Percentiles rank a stretch among this genome's conserved stretches.
These are phyloP conservation scores for Meira nashicola DNA, from an alignment of 1,284 basidiomycete species.

Conservation along the genomic window DNA sequence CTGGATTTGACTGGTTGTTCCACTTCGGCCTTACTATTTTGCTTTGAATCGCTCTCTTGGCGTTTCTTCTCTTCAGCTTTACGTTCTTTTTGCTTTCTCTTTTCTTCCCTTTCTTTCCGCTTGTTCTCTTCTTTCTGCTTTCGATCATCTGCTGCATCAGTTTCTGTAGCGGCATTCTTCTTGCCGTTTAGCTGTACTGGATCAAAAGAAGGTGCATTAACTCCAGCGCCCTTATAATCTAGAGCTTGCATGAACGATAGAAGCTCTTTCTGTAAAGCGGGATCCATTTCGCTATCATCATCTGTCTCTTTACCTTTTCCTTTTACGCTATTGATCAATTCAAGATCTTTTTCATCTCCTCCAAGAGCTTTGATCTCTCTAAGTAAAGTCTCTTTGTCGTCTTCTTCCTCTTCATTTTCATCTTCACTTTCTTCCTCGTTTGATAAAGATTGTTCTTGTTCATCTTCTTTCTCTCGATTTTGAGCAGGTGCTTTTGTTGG, in stretches of 20 bases:
- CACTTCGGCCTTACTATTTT: background rate
- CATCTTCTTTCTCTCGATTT: background rate
- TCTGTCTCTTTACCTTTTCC: conserved; percentile 10
- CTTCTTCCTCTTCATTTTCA: background rate
- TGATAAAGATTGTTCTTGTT: background rate
- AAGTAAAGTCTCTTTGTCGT: conserved; percentile 10
- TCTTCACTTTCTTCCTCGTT: background rate
- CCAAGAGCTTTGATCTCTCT: conserved; percentile 11
- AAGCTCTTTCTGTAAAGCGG: conserved; percentile 8
- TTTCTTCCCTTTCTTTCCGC: conserved; percentile 16
- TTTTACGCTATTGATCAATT: conserved; percentile 16
- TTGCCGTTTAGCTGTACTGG: background rate
- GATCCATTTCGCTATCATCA: background rate
- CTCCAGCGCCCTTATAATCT: conserved; percentile 8
- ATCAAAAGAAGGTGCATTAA: conserved; percentile 2
- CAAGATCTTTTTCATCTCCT: conserved; percentile 12
- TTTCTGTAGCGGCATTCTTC: conserved; percentile 15
- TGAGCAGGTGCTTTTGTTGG: background rate
- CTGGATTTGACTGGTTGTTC: conserved; percentile 1
- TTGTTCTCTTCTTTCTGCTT: conserved; percentile 13
- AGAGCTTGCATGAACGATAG: conserved; percentile 17
- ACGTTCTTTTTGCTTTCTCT: conserved; percentile 2
- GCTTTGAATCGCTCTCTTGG: background rate
- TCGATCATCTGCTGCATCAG: conserved; percentile 10
- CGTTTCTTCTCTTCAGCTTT: background rate